These are phyloP conservation scores for Chlorella sp. DNA, from an alignment of 139 green algal genomes.

Conservation along the genomic window DNA sequence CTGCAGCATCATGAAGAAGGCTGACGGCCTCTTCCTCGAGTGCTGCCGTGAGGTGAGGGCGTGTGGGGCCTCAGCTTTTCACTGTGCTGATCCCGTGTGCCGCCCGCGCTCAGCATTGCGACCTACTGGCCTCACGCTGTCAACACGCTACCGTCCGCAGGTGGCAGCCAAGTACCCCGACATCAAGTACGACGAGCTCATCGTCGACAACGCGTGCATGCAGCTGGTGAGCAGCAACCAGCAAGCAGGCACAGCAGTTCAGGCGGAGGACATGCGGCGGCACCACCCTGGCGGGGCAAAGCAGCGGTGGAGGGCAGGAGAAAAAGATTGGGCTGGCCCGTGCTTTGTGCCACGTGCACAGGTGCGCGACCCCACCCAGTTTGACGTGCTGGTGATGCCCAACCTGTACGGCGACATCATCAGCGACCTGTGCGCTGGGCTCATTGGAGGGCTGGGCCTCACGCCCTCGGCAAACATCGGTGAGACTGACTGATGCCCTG, in stretches of 20 bases:
- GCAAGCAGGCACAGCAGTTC: no score
- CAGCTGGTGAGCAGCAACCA: slow-evolving; percentile 65
- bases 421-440: slow-evolving; percentile 87
- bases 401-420: slow-evolving; percentile 98
- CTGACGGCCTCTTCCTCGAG: slow-evolving; percentile 91
- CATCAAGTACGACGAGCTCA: slow-evolving; percentile 93
- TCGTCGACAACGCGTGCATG: slow-evolving; percentile 98
- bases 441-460: slow-evolving; percentile 94
- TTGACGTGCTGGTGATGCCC: slow-evolving; percentile 95
- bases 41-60: slow-evolving; percentile 75
- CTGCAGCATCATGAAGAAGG: slow-evolving; percentile 99
- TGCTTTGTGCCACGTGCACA: no score
- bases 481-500: no score
- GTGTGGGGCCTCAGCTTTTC: neutral
- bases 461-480: slow-evolving; percentile 84
- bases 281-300: no score
- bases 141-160: no score
- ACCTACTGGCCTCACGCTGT: no score
- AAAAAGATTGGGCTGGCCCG: no score
- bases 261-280: no score
- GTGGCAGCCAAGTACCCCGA: slow-evolving; percentile 74
- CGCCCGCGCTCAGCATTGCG: no score
- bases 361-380: slow-evolving; percentile 68
- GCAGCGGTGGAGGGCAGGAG: no score
- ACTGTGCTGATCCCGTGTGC: neutral